Conservation (phyloP, 2,329 filamentous ascomycete species). For the Monilinia fructicola region DNA sequence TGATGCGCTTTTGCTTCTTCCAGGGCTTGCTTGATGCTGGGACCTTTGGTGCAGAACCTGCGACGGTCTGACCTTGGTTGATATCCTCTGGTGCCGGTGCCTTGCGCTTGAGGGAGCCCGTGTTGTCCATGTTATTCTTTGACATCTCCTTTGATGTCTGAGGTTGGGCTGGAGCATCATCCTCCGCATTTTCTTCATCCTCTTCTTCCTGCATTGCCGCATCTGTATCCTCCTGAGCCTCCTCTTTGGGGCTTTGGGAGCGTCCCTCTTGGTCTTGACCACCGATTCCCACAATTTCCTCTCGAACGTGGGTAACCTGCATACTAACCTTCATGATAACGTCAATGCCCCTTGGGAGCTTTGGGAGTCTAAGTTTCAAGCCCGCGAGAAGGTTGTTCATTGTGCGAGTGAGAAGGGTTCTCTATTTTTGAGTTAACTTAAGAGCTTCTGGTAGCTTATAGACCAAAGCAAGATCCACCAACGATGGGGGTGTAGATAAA, state of each 20-base stretch:
- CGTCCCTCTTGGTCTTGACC: not conserved
- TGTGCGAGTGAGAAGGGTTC: not conserved
- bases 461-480: too few relatives aligned
- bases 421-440: not conserved
- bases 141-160: not conserved
- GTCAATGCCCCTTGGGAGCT: not conserved
- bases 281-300: not conserved
- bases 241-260: not conserved
- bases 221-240: not conserved
- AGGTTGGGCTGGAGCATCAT: not conserved
- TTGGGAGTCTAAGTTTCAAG: not conserved
- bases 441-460: not conserved
- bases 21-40: too few relatives aligned
- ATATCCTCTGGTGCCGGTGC: too few relatives aligned
- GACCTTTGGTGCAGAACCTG: too few relatives aligned
- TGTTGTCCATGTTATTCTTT: too few relatives aligned
- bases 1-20: constrained; percentile 1
- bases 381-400: not conserved
- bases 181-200: not conserved
- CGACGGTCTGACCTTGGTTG: not conserved
- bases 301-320: not conserved
- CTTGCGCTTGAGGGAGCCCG: not conserved
- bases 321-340: not conserved
- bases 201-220: too few relatives aligned
- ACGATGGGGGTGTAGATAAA: not conserved